Conservation (phyloP, 805 yeast genomes). For the Maudiozyma turicensis region DNA sequence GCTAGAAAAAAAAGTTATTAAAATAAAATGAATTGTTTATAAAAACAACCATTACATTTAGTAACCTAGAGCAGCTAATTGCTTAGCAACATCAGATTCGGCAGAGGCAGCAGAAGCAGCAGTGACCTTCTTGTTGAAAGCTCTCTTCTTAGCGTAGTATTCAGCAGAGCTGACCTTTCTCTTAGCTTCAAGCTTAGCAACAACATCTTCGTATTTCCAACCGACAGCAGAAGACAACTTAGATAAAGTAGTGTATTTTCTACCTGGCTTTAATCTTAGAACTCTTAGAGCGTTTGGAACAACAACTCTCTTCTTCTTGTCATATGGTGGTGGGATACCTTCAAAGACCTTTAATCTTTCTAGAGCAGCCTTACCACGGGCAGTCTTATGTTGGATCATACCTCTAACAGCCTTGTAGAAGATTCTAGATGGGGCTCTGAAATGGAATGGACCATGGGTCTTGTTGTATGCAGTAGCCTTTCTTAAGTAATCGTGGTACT, state of each 20-base stretch:
- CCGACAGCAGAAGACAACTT: conserved; percentile 95
- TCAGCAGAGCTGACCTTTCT: conserved; percentile 98
- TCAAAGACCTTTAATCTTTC: conserved; percentile 99
- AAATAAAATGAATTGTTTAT: neutral
- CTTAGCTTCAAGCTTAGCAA: conserved; percentile 96
- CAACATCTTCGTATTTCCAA: conserved; percentile 99
- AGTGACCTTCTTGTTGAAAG: conserved; percentile 83
- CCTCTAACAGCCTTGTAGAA: conserved; percentile 99
- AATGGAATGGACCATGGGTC: conserved; percentile 99
- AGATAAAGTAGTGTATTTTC: conserved; percentile 98
- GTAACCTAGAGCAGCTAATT: conserved; percentile 96
- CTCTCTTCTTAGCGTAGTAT: conserved; percentile 97
- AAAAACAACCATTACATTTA: conserved; percentile 35
- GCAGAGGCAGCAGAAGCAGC: conserved; percentile 84
- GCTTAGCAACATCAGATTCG: conserved; percentile 81
- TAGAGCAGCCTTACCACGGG: conserved; percentile 99
- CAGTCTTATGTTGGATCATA: conserved; percentile 99
- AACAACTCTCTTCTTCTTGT: conserved; percentile 98
- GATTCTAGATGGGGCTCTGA: conserved; percentile 99
- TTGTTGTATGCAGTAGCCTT: conserved; percentile 98
- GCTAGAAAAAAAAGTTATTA: neutral
- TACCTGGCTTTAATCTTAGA: conserved; percentile 97
- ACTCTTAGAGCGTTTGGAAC: conserved; percentile 99
- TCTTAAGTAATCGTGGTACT: conserved; percentile 99
- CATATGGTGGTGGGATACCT: conserved; percentile 99